Percentiles rank a stretch among this genome's conserved stretches.
These are phyloP conservation scores for Gomphus bonarii DNA, from an alignment of 1,284 basidiomycete species.

Conservation along the genomic window DNA sequence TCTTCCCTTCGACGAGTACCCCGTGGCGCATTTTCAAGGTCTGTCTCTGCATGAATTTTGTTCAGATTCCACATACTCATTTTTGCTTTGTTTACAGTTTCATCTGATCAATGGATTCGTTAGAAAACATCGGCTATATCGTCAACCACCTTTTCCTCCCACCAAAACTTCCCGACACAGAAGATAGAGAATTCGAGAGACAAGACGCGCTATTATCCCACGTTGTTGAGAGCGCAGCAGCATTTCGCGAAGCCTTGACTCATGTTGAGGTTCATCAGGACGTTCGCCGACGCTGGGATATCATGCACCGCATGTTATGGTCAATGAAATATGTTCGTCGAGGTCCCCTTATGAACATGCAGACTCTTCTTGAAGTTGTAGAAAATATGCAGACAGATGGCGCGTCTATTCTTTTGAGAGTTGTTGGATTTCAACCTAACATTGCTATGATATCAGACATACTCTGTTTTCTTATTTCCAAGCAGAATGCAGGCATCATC, in stretches of 20 bases:
- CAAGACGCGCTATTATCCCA: constrained; percentile 19
- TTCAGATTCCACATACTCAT: not conserved
- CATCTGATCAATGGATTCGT: not conserved
- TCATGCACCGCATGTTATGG: not conserved
- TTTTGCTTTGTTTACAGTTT: not conserved
- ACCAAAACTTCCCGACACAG: constrained; percentile 28
- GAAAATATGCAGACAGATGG: not conserved
- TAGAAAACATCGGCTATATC: constrained; percentile 17
- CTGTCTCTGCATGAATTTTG: not conserved
- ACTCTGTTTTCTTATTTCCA: constrained; percentile 26
- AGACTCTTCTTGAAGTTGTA: not conserved
- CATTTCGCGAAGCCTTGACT: constrained; percentile 5
- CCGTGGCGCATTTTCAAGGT: not conserved
- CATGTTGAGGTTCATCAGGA: not conserved
- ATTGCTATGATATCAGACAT: constrained; percentile 8
- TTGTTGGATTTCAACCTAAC: not conserved
- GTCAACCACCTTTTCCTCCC: constrained; percentile 33
- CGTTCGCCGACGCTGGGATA: not conserved
- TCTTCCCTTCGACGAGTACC: no score
- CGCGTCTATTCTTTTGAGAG: not conserved
- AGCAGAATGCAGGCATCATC: constrained; percentile 35
- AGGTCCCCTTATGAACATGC: not conserved
- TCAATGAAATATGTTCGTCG: not conserved
- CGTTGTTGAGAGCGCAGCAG: constrained; percentile 12
- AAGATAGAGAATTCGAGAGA: constrained; percentile 19